These are phyloP conservation scores for Coemansia sp. DNA, from an alignment of 192 early-diverging fungal genomes.

Conservation along the genomic window DNA sequence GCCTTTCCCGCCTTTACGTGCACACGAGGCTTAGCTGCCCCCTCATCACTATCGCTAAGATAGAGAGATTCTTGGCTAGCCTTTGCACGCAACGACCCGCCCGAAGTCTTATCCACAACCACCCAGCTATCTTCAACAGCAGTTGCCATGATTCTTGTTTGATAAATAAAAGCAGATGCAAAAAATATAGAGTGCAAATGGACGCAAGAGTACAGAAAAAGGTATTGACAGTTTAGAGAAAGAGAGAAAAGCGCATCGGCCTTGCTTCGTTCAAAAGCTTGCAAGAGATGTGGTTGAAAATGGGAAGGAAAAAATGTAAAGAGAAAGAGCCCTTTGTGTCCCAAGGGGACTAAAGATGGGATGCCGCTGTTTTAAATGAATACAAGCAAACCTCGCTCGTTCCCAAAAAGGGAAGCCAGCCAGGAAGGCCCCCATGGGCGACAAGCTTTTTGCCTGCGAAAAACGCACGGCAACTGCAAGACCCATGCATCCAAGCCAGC, in stretches of 20 bases:
- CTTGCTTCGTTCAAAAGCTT: no score
- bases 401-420: not conserved
- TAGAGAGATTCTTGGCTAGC: conserved; percentile 49
- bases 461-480: no score
- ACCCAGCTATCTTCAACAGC: conserved; percentile 49
- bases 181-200: not conserved
- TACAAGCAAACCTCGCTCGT: not conserved
- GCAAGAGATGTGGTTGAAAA: no score
- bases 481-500: no score
- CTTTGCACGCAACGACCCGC: conserved; percentile 37
- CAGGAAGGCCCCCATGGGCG: no score
- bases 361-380: not conserved
- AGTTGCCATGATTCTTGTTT: conserved; percentile 1
- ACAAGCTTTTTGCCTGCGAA: no score
- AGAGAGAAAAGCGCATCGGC: no score
- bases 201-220: no score
- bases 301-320: not conserved
- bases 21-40: conserved; percentile 22
- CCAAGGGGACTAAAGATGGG: not conserved
- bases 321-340: not conserved
- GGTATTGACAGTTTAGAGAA: no score
- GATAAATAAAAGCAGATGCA: not conserved
- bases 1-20: conserved; percentile 22
- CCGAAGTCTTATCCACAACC: conserved; percentile 49
- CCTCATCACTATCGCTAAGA: conserved; percentile 18